Percentiles rank a stretch among this genome's conserved stretches.
Conservation (phyloP, 225 moss, liverwort and hornwort genomes). For the Pleurozium schreberi region DNA sequence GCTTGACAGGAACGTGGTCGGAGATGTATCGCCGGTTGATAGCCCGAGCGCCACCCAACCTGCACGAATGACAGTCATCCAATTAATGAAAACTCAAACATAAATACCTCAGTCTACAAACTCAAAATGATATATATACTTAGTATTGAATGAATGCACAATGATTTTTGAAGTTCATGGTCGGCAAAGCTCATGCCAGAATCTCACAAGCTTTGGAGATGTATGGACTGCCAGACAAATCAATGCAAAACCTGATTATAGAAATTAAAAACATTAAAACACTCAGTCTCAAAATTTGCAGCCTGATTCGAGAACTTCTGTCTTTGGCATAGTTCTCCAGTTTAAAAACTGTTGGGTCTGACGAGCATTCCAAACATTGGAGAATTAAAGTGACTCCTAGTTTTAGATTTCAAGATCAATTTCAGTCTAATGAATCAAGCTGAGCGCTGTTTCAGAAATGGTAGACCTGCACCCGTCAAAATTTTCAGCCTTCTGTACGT, state of each 20-base stretch:
- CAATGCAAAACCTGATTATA: not conserved
- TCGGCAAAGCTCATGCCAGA: not conserved
- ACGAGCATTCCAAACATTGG: too few relatives aligned
- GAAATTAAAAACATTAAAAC: not conserved
- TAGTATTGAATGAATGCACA: not conserved
- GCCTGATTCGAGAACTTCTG: not conserved
- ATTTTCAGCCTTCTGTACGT: not conserved
- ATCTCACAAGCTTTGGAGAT: not conserved
- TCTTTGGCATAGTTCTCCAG: not conserved
- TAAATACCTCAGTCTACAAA: not conserved
- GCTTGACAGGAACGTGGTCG: conserved; percentile 76
- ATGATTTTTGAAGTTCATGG: not conserved
- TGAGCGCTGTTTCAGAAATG: not conserved
- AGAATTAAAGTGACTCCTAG: not conserved
- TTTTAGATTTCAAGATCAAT: not conserved
- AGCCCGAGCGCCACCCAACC: conserved; percentile 92
- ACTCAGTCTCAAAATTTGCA: not conserved
- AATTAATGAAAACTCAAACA: not conserved
- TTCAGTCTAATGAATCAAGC: not conserved
- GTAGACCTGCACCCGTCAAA: too few relatives aligned
- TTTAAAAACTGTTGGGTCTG: too few relatives aligned
- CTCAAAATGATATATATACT: not conserved
- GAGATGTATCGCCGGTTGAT: conserved; percentile 93
- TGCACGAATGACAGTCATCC: conserved; percentile 6
- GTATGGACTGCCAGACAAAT: not conserved